Evolutionary conservation across 2,329 filamentous ascomycete species (phyloP).

Genomic region (Thermothelomyces thermophilus): DNA sequence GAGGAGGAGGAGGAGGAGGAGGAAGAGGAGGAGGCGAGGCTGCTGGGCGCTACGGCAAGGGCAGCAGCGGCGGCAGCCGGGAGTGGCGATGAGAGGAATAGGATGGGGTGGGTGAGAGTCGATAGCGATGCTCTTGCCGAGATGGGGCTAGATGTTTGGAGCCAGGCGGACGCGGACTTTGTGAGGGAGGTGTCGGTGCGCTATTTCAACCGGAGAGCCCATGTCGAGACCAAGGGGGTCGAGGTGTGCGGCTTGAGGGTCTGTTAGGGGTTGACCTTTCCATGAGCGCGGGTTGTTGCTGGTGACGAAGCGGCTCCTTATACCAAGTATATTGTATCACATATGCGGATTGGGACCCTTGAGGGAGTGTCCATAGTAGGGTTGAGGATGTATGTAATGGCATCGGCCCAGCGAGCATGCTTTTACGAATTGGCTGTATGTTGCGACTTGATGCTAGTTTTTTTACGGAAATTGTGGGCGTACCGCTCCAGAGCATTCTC

Average conservation of each 20-base stretch:
- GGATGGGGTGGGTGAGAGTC: constrained; percentile 45
- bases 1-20: constrained; percentile 18
- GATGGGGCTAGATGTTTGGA: constrained; percentile 78
- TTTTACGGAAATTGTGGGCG: neutral
- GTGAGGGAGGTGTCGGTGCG: constrained; percentile 53
- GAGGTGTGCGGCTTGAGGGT: constrained; percentile 69
- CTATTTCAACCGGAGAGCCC: constrained; percentile 60
- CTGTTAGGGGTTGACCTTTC: constrained; percentile 40
- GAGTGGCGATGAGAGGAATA: constrained; percentile 25
- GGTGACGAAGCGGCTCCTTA: neutral
- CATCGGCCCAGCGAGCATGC: constrained; percentile 12
- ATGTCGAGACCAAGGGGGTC: constrained; percentile 61
- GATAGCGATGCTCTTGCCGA: constrained; percentile 58
- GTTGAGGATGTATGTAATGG: too few relatives aligned
- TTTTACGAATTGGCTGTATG: neutral
- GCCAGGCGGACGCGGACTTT: constrained; percentile 61
- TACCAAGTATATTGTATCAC: too few relatives aligned
- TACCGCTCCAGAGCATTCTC: too few relatives aligned
- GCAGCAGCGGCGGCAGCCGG: neutral
- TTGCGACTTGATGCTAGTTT: neutral
- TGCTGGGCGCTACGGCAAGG: constrained; percentile 4
- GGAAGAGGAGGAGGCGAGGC: constrained; percentile 16
- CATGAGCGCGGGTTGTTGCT: neutral
- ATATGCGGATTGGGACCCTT: too few relatives aligned
- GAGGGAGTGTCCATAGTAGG: too few relatives aligned